Conservation (phyloP, 75 land plant species). For the Pinus albicaulis region DNA sequence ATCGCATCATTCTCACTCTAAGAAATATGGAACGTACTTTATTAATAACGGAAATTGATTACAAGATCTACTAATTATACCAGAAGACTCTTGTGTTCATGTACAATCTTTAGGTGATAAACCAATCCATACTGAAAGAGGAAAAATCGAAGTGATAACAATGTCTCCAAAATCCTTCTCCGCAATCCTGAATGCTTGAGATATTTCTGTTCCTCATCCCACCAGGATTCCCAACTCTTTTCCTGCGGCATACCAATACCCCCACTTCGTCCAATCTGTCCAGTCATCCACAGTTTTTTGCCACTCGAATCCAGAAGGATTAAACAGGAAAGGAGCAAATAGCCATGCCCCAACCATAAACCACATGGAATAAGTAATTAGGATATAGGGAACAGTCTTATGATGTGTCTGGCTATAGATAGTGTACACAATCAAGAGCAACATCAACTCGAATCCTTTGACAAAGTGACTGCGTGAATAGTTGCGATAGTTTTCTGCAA, state of each 20-base stretch:
- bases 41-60: not conserved
- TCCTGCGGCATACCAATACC: constrained; percentile 75
- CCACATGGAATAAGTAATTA: constrained; percentile 96
- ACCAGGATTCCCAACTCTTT: constrained; percentile 99
- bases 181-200: constrained; percentile 61
- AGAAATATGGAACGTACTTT: not conserved
- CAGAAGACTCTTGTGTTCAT: constrained; percentile 48
- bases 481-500: constrained; percentile 91
- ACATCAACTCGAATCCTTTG: constrained; percentile 81
- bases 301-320: constrained; percentile 99
- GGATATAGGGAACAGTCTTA: constrained; percentile 61
- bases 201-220: constrained; percentile 94
- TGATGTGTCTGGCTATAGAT: constrained; percentile 69
- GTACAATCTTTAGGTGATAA: constrained; percentile 82
- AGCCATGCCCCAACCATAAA: constrained; percentile 96
- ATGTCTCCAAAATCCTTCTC: constrained; percentile 70
- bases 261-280: constrained; percentile 98
- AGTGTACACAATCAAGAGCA: constrained; percentile 80
- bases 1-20: not conserved
- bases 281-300: constrained; percentile 98
- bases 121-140: constrained; percentile 95
- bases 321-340: constrained; percentile 97
- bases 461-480: constrained; percentile 98
- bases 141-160: constrained; percentile 78
- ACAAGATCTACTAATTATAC: constrained; percentile 31